Evolutionary conservation across 2,329 filamentous ascomycete species (phyloP), one percentile per base, ranked within the genome.

Genomic region (Talaromyces sp.): DNA sequence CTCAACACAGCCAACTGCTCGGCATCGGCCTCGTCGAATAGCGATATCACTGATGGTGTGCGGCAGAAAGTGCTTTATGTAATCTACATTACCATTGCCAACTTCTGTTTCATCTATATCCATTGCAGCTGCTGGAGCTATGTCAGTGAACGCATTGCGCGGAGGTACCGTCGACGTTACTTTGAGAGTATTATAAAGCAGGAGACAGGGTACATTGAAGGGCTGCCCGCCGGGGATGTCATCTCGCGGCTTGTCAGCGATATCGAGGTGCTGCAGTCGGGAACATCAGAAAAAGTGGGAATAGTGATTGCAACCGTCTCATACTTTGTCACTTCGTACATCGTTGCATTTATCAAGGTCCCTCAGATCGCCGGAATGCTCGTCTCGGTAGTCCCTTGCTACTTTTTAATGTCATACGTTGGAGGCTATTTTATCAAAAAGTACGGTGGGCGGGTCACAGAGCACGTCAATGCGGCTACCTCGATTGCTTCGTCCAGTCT

Each of bases 201-300:
- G 67, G 85, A 88, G 58, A 80, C 85, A 0, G 76, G 83, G 14
- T 89, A 84, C 69, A 88, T 89, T 68, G 86, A 89, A 66, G 80
- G 80, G 14, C 77, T 86, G 10, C 81, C 84, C 53, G 80, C 85
- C 0, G 86, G 86, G 17, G 84, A 89, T 69, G 82, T 89, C 13
- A 81, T 84, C 1, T 83, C 84, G 9, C 80, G 87, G 19, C 80
- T 90, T 50, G 86, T 86, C 67, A 80, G 80, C 58, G 87, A 90
- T 66, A 86, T 89, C 35, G 82, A 86, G 61, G 82, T 84, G 1
- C 84, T 90, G 56, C 87, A 88, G 67, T 81, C 82, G 0, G 88
- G 88, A 14, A 89, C 87, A 0, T 86, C 84, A 1, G 88, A 90
- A 71, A 90, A 90, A 70, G 86, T 89, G 17, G 87, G 87, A 56